These are phyloP conservation scores for Alternaria brassicicola DNA, from an alignment of 2,329 filamentous ascomycete species.

Conservation along the genomic window DNA sequence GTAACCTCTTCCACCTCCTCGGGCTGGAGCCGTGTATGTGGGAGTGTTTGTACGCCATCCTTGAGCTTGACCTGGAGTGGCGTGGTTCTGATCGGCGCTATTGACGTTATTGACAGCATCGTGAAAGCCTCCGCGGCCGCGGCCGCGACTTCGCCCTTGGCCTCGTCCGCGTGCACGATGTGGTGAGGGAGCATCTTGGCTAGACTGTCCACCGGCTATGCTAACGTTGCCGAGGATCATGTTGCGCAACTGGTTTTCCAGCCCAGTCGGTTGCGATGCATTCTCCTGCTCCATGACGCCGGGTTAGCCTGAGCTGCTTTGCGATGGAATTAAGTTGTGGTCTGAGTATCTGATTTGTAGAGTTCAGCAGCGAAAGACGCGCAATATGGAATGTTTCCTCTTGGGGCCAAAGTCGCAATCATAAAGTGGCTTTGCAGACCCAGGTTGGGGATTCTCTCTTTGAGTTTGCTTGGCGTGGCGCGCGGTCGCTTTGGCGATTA, in stretches of 20 bases:
- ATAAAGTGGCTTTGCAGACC: neutral
- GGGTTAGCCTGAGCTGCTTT: neutral
- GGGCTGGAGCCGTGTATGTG: constrained; percentile 2
- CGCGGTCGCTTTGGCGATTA: neutral
- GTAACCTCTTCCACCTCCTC: constrained; percentile 18
- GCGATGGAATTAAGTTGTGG: neutral
- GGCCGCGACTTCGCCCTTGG: constrained; percentile 25
- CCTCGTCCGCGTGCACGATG: constrained; percentile 22
- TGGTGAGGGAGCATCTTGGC: constrained; percentile 22
- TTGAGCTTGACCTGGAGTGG: constrained; percentile 16
- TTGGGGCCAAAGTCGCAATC: neutral
- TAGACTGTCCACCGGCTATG: constrained; percentile 24
- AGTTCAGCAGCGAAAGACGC: neutral
- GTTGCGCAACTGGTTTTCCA: constrained; percentile 63
- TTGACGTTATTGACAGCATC: constrained; percentile 17
- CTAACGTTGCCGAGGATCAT: constrained; percentile 64
- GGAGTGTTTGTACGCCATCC: constrained; percentile 6
- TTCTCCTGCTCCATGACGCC: constrained; percentile 27
- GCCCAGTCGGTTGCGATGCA: constrained; percentile 16
- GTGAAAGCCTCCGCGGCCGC: constrained; percentile 19
- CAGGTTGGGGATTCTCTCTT: neutral
- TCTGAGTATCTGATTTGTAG: neutral
- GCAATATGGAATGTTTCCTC: neutral
- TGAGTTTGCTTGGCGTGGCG: neutral
- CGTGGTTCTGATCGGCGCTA: constrained; percentile 7